phyloP scores from a whole-genome alignment of 2,329 filamentous ascomycete species.

The Fusarium virguliforme region DNA sequence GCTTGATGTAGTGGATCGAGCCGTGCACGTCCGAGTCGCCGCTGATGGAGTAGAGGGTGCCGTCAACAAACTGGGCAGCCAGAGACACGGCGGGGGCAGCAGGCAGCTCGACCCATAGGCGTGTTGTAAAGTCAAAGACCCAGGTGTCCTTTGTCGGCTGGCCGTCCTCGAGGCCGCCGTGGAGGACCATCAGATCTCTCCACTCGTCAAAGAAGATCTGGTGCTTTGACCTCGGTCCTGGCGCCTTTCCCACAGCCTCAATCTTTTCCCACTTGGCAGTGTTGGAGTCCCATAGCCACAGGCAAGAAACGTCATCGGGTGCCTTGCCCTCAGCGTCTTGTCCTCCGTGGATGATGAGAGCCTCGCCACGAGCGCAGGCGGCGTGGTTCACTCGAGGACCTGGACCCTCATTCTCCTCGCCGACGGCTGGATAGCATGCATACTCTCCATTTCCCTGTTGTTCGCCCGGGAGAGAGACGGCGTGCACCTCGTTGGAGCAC shows the following conservation, averaged over 20 bases:
- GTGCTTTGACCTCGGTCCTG: conserved; percentile 20
- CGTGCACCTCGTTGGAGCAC: conserved; percentile 40
- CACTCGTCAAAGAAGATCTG: conserved; percentile 36
- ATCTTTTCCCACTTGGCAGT: conserved; percentile 28
- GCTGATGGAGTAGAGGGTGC: conserved; percentile 40
- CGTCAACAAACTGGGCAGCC: conserved; percentile 34
- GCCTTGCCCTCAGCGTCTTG: conserved; percentile 14
- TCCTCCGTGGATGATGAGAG: conserved; percentile 38
- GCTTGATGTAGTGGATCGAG: conserved; percentile 34
- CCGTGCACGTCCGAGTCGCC: conserved; percentile 36
- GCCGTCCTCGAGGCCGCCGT: conserved; percentile 30
- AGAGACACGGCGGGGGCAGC: conserved; percentile 24
- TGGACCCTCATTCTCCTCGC: conserved; percentile 23
- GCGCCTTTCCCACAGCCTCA: conserved; percentile 28
- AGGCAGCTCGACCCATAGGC: conserved; percentile 33
- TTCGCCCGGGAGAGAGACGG: conserved; percentile 17
- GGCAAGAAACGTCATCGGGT: conserved; percentile 31
- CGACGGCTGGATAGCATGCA: conserved; percentile 42
- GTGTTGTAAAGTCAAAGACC: conserved; percentile 40
- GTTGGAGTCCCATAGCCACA: conserved; percentile 42
- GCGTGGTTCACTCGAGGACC: conserved; percentile 29
- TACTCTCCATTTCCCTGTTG: conserved; percentile 29
- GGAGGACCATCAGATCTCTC: conserved; percentile 36
- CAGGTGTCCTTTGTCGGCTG: conserved; percentile 30
- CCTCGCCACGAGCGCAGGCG: conserved; percentile 28